A percentile compares a stretch with the other conserved stretches of the same genome.
Evolutionary conservation across 2,329 filamentous ascomycete species (phyloP).

Genomic region (Chrysosporium queenslandicum): DNA sequence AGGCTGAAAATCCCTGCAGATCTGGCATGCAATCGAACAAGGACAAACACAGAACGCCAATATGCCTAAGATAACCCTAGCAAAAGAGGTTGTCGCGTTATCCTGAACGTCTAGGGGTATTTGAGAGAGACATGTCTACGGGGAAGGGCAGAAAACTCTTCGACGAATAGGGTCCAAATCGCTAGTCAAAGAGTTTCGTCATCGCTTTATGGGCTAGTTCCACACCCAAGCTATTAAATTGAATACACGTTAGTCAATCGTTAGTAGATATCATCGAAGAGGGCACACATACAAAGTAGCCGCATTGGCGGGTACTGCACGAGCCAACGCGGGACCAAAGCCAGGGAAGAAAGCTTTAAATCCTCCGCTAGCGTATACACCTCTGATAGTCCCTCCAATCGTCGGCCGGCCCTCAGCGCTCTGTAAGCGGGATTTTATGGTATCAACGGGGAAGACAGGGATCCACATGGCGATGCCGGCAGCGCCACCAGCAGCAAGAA

Average conservation of each 20-base stretch:
- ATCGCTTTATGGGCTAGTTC: constrained; percentile 44
- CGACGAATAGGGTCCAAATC: no score
- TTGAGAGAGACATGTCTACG: not conserved
- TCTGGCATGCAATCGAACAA: no score
- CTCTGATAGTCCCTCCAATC: constrained; percentile 65
- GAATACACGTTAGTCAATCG: constrained; percentile 14
- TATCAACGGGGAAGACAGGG: constrained; percentile 94
- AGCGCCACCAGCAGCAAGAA: constrained; percentile 77
- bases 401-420: constrained; percentile 78
- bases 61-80: not conserved
- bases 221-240: constrained; percentile 34
- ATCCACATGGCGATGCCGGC: constrained; percentile 99
- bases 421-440: constrained; percentile 88
- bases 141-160: not conserved
- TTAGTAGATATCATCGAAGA: not conserved
- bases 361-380: constrained; percentile 75
- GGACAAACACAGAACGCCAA: no score
- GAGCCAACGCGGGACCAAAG: constrained; percentile 80
- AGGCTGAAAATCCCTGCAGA: no score
- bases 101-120: not conserved
- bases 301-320: constrained; percentile 91
- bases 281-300: constrained; percentile 60
- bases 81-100: not conserved
- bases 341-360: constrained; percentile 93
- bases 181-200: constrained; percentile 38